Evolutionary conservation across 177 flowering plant species (phyloP), one percentile per base, ranked within the genome.

Genomic region (Telopea speciosissima): DNA sequence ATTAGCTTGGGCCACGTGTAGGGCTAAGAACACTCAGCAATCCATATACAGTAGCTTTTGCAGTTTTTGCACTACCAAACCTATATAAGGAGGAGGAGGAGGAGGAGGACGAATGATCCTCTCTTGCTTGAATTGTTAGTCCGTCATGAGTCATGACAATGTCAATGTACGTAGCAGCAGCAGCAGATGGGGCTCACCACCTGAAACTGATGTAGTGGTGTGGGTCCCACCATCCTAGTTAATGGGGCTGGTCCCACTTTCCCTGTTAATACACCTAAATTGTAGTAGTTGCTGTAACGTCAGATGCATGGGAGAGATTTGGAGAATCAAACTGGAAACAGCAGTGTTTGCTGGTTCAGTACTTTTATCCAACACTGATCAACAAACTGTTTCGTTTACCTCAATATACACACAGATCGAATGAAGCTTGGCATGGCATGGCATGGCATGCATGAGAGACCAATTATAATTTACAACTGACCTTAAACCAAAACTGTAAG

Each of bases 121-220:
- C 81, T 83, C n/a, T n/a, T n/a, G n/a, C n/a, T n/a, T n/a, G n/a
- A n/a, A n/a, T n/a, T 86, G 88, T 84, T 80, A 81, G 84, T 88
- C 87, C 83, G 87, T n/a, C n/a, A n/a, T n/a, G n/a, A n/a, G n/a
- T n/a, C n/a, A n/a, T 85, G 87, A 85, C 77, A 79, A 66, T 75
- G 83, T 84, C 40, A 36, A 36, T 36, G 8, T 36, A 36, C 40
- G 86, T 79, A 81, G 80, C 79, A 81, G 83, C 79, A 68, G 74
- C 74, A 82, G 81, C 86, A 81, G 21, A 72, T 74, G 76, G 76
- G 68, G 64, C 72, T 69, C 83, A 79, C 77, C 83, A 86, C 85
- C 90, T 89, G 90, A 85, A 85, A 72, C 81, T 82, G 85, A 88
- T 85, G 82, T 81, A 36, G 9, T 31, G 86, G 74, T 45, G 40